Evolutionary conservation across 345 rosid species (phyloP), one percentile per base, ranked within the genome.

Genomic region (Angophora floribunda): DNA sequence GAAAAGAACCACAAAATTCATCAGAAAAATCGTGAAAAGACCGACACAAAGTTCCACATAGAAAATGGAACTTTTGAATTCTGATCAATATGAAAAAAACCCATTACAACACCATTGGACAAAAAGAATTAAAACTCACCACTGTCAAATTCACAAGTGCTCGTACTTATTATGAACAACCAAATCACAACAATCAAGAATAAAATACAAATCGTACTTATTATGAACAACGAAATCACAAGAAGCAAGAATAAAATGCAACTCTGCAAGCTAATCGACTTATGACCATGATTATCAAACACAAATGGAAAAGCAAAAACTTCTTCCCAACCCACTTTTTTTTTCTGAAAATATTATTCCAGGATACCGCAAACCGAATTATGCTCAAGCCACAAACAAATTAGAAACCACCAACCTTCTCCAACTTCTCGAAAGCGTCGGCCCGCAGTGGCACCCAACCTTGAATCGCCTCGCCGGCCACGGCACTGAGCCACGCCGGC

Each of bases 401-500:
- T 52, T n/a, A 59, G 4, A 59, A 88, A 85, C 24, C 85, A 85
- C 41, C 49, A 57, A 97, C 99, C 99, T 98, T 98, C 80, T 98
- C 99, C 85, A 96, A 92, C 92, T 96, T 98, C 94, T 97, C 96
- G 87, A 89, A 98, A 30, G 97, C 92, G 57, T 98, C 99, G 6
- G 96, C 92, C 67, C 95, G 94, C 86, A 96, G 97, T 4, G 99
- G 99, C 51, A 97, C 93, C 99, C 99, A 98, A 5, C 99, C 99
- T 13, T 95, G 98, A 88, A 98, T 95, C 87, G 99, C 99, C 89
- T 98, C 99, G 55, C 94, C 97, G 86, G 99, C 99, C 67, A 96
- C 99, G 90, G 97, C 97, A 87, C 95, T 95, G 32, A 98, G 94
- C 99, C 99, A 98, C 55, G 96, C 98, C 7, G 99, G 99, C 99